Evolutionary conservation across 1,284 basidiomycete species (phyloP), one percentile per base, ranked within the genome.

Genomic region (Rhodotorula mucilaginosa): DNA sequence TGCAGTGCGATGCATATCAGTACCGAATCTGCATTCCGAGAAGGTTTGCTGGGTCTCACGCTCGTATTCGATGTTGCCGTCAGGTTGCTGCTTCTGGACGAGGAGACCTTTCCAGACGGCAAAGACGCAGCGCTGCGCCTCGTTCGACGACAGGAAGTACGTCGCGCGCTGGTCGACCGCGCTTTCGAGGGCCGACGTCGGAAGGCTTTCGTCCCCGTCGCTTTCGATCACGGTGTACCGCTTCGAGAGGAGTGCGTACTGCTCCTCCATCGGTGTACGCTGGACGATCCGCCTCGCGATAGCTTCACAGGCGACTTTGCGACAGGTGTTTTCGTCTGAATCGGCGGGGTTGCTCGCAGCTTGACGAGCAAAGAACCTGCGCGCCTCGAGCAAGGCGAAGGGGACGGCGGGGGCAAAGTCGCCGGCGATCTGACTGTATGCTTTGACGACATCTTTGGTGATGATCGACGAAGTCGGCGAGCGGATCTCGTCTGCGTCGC

Each of bases 281-380:
- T 79, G 93, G 91, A 94, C 85, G 64, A 95, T 88, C 69, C 89
- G 85, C 64, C 93, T 87, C 6, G 94, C 94, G 23, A 97, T 83
- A 2, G 92, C 90, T 81, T 97, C 93, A 78, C 93, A 96, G 4
- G 93, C 90, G 47, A 59, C 90, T 89, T 88, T 83, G n/a, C 93
- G 86, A 74, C 89, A 87, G 52, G 86, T 79, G 77, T 93, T 93
- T 83, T 97, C 94, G 69, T 88, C 92, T 78, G 89, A 91, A 79
- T 96, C 91, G 13, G 92, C 89, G 5, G 83, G 79, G 63, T 78
- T 74, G 52, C 58, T 21, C 44, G 49, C 49, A 34, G 57, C 51
- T 52, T 77, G 73, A 21, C 61, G 39, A 12, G 61, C 61, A 59
- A 79, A 79, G 34, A 68, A 72, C 12, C 70, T 61, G 7, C 75